phyloP scores from a whole-genome alignment of 352 stramenopile genomes.

The Phytophthora fragariaefolia region DNA sequence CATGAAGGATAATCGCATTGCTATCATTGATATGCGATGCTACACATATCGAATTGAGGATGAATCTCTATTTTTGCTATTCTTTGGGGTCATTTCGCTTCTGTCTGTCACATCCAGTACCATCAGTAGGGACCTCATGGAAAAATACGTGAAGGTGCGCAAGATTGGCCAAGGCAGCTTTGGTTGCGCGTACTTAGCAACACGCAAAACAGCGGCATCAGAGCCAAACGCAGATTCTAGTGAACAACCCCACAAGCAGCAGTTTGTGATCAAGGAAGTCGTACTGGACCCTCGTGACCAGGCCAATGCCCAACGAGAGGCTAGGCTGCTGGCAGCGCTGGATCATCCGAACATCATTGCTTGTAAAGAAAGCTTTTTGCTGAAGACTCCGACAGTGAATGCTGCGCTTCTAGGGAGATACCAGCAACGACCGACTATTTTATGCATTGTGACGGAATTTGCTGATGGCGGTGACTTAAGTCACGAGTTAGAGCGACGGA shows the following conservation, averaged over 20 bases:
- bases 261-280: slow-evolving; percentile 82
- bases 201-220: slow-evolving; percentile 40
- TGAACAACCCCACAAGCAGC: slow-evolving; percentile 39
- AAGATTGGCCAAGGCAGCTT: slow-evolving; percentile 84
- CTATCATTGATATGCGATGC: slow-evolving; percentile 18
- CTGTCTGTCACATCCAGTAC: slow-evolving; percentile 6
- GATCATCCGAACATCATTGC: slow-evolving; percentile 88
- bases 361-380: slow-evolving; percentile 80
- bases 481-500: slow-evolving; percentile 51
- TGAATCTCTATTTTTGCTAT: slow-evolving; percentile 31
- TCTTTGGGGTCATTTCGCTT: background rate
- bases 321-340: slow-evolving; percentile 68
- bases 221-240: background rate
- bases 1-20: background rate
- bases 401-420: slow-evolving; percentile 1
- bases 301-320: slow-evolving; percentile 63
- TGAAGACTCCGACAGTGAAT: slow-evolving; percentile 21
- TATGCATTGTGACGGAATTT: slow-evolving; percentile 90
- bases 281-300: slow-evolving; percentile 73
- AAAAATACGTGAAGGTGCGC: slow-evolving; percentile 79
- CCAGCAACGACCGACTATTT: slow-evolving; percentile 29
- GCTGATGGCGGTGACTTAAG: slow-evolving; percentile 80
- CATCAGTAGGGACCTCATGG: slow-evolving; percentile 42
- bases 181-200: slow-evolving; percentile 67
- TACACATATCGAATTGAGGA: background rate